Percentiles rank a stretch among this genome's conserved stretches.
Conservation (phyloP, 129 eudicot genomes). For the Chrysanthemum seticuspe region DNA sequence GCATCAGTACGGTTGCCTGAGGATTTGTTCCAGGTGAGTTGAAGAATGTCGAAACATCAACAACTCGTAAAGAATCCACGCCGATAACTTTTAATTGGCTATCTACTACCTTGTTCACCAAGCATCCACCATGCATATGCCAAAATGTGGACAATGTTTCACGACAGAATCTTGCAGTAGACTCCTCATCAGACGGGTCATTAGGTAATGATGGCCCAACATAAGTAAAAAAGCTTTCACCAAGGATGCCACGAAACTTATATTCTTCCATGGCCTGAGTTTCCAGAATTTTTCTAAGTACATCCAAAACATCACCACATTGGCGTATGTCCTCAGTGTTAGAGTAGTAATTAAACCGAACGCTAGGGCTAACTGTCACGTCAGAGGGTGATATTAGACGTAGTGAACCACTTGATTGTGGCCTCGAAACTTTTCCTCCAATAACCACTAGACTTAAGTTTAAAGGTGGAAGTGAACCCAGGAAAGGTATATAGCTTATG, state of each 20-base stretch:
- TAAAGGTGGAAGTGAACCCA: slow-evolving; percentile 14
- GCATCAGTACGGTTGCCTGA: slow-evolving; percentile 45
- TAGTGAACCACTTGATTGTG: slow-evolving; percentile 18
- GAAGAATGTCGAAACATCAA: slow-evolving; percentile 45
- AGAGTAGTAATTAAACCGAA: slow-evolving; percentile 20
- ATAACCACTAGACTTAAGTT: slow-evolving; percentile 12
- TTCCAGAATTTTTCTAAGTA: slow-evolving; percentile 12
- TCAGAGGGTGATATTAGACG: neutral
- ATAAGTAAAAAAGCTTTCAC: slow-evolving; percentile 6
- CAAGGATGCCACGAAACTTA: slow-evolving; percentile 29
- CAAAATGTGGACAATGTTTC: slow-evolving; percentile 32
- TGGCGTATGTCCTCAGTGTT: slow-evolving; percentile 16
- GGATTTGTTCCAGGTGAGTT: slow-evolving; percentile 57
- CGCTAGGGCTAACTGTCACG: slow-evolving; percentile 22
- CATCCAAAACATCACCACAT: slow-evolving; percentile 21
- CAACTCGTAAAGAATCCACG: slow-evolving; percentile 31
- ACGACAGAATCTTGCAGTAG: slow-evolving; percentile 22
- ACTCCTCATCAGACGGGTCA: neutral
- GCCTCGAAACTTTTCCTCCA: slow-evolving; percentile 12
- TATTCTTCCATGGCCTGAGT: slow-evolving; percentile 33
- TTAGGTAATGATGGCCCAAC: slow-evolving; percentile 23
- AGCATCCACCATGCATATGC: slow-evolving; percentile 48
- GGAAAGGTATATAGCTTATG: slow-evolving; percentile 10
- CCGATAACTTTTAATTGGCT: slow-evolving; percentile 34
- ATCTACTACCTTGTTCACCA: slow-evolving; percentile 38